A percentile compares a stretch with the other conserved stretches of the same genome.
phyloP scores from a whole-genome alignment of 345 rosid genomes.

The Hirschfeldia incana region DNA sequence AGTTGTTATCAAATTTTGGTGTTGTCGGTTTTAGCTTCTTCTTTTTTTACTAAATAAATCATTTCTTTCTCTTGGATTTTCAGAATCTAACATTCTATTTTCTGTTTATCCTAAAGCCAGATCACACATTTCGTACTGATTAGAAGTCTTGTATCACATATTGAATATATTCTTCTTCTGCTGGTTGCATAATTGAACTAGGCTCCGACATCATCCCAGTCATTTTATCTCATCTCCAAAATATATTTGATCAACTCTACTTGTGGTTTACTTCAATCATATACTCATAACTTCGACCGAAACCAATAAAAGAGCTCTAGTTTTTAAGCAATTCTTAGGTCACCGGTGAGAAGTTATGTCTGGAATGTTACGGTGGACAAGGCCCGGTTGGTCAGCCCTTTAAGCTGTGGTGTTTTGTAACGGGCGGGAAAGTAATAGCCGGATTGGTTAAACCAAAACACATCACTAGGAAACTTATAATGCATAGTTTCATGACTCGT shows the following conservation, averaged over 20 bases:
- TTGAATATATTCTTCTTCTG: neutral
- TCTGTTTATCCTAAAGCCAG: neutral
- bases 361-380: too few species aligned
- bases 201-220: too few species aligned
- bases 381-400: too few species aligned
- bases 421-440: neutral
- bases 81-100: neutral
- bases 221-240: too few species aligned
- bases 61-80: neutral
- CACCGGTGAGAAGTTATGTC: too few species aligned
- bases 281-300: too few species aligned
- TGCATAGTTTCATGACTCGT: neutral
- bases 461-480: slow-evolving; percentile 5
- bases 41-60: neutral
- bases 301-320: too few species aligned
- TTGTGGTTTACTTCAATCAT: too few species aligned
- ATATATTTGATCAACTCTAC: too few species aligned
- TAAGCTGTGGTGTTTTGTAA: too few species aligned
- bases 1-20: neutral
- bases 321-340: too few species aligned
- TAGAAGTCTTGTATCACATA: neutral
- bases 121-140: neutral
- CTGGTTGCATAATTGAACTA: neutral
- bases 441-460: neutral
- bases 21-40: neutral